Evolutionary conservation across 2,329 filamentous ascomycete species (phyloP).

Genomic region (Neonectria neomacrospora): DNA sequence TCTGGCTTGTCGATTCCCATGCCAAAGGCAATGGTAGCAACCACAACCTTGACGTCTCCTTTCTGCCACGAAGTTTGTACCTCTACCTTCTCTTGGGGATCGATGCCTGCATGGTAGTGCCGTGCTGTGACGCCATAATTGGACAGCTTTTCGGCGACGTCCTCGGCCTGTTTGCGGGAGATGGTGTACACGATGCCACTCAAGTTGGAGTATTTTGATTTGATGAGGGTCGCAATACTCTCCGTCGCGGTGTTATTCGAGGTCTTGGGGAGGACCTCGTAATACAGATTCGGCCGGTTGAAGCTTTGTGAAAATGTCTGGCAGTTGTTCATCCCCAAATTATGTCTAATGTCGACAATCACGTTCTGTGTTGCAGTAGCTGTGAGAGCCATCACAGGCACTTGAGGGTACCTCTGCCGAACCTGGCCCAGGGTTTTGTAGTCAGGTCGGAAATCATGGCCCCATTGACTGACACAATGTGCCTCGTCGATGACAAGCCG

Average conservation of each 20-base stretch:
- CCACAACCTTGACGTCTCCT: slow-evolving; percentile 85
- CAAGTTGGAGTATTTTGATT: slow-evolving; percentile 72
- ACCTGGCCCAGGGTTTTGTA: slow-evolving; percentile 88
- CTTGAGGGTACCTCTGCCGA: slow-evolving; percentile 75
- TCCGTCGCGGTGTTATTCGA: slow-evolving; percentile 60
- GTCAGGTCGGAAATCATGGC: slow-evolving; percentile 95
- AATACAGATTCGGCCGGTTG: slow-evolving; percentile 93
- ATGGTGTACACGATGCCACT: slow-evolving; percentile 95
- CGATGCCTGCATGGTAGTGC: slow-evolving; percentile 88
- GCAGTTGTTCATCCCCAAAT: slow-evolving; percentile 84
- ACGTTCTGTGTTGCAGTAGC: slow-evolving; percentile 96
- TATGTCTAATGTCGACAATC: slow-evolving; percentile 89
- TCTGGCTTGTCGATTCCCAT: slow-evolving; percentile 99
- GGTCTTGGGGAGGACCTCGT: slow-evolving; percentile 81
- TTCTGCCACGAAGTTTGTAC: slow-evolving; percentile 87
- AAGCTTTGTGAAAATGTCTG: slow-evolving; percentile 91
- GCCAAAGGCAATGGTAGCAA: slow-evolving; percentile 97
- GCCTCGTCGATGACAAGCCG: slow-evolving; percentile 97
- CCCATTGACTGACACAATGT: slow-evolving; percentile 99
- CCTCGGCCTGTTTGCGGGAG: slow-evolving; percentile 84
- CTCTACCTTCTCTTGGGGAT: slow-evolving; percentile 71
- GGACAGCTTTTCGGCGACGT: slow-evolving; percentile 76
- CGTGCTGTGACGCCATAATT: slow-evolving; percentile 75
- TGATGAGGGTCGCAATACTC: slow-evolving; percentile 74
- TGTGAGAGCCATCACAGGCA: slow-evolving; percentile 94